Base-by-base conservation (phyloP, 2,329 filamentous ascomycete species). In the Pseudocercospora ulei region DNA sequence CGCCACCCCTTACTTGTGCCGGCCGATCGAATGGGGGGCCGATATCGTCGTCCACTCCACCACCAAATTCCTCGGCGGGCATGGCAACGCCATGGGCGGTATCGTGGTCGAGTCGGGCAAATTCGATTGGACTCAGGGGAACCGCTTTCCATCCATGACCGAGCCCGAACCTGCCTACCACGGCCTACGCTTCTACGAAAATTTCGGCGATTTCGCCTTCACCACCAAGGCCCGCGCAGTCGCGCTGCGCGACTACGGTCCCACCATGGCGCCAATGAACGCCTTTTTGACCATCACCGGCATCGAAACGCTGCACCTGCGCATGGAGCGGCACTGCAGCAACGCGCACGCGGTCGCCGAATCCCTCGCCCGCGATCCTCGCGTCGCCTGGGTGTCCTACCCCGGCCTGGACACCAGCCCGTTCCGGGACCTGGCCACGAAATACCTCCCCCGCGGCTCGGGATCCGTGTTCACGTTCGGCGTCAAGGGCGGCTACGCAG, bases 41-140 rank as follows among this genome's bases (percentile, higher is more conserved):
- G 43, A 46, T 12, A 39, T 46, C 19, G 43, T 46, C 7, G 39
- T 46, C 9, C 43, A 46, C 29, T 43, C 39, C 20, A 43, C 43
- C 13, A 46, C 43, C 17, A 46, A 46, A 19, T 46, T 42, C 13
- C 39, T 46, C n/a, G 43, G 43, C 23, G 43, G 43, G 22, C 43
- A 46, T 29, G 43, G 43, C n/a, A 46, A 42, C 25, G 39, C 43
- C 33, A 46, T 46, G 39, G 43, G 43, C 13, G 43, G 43, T 23
- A 35, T 46, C 4, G 26, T 46, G 20, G 39, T 46, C 27, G 43
- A 46, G 27, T 42, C 43, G 0, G 43, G 43, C n/a, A 46, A 46
- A 37, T 46, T 46, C 17, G 43, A 46, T 35, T 46, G 43, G 43
- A 41, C 29, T 27, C 38, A 38, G 16, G 39, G 39, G 2, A 38